A percentile compares a stretch with the other conserved stretches of the same genome.
phyloP scores from a whole-genome alignment of 2,329 filamentous ascomycete species.

The Parastagonospora nodorum region DNA sequence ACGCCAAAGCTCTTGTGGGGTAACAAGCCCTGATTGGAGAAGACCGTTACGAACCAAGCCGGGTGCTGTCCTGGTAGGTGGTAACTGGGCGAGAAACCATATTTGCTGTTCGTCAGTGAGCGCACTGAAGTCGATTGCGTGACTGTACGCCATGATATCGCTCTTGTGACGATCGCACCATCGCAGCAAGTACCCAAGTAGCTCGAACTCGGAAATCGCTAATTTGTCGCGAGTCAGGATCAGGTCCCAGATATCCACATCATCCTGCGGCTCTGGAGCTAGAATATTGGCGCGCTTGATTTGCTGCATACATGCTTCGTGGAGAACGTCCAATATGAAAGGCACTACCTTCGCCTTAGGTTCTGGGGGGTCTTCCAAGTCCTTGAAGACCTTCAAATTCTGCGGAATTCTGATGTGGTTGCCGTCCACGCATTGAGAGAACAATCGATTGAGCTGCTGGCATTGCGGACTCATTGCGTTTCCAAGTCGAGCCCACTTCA shows the following conservation, averaged over 20 bases:
- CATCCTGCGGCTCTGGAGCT: constrained; percentile 13
- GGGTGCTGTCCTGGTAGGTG: constrained; percentile 27
- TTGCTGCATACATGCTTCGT: constrained; percentile 29
- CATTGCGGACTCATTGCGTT: constrained; percentile 48
- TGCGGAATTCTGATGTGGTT: constrained; percentile 48
- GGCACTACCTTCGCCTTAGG: constrained; percentile 16
- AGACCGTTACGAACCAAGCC: constrained; percentile 47
- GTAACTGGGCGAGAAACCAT: constrained; percentile 45
- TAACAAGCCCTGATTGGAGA: constrained; percentile 42
- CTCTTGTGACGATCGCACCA: constrained; percentile 44
- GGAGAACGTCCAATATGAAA: constrained; percentile 49
- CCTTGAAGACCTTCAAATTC: no score
- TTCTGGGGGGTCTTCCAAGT: constrained; percentile 35
- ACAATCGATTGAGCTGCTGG: constrained; percentile 50
- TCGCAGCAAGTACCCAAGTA: constrained; percentile 37
- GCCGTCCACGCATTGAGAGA: constrained; percentile 51
- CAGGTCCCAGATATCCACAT: constrained; percentile 37
- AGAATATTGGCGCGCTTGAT: constrained; percentile 11
- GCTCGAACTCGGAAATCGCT: constrained; percentile 48
- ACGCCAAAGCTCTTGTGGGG: constrained; percentile 32
- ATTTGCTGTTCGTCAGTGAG: constrained; percentile 42
- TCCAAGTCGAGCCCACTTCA: constrained; percentile 48
- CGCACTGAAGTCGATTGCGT: constrained; percentile 20
- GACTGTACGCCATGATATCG: constrained; percentile 28
- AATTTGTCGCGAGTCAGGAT: constrained; percentile 43